phyloP scores from a whole-genome alignment of 2,329 filamentous ascomycete genomes.

The Pseudogymnoascus sp. region DNA sequence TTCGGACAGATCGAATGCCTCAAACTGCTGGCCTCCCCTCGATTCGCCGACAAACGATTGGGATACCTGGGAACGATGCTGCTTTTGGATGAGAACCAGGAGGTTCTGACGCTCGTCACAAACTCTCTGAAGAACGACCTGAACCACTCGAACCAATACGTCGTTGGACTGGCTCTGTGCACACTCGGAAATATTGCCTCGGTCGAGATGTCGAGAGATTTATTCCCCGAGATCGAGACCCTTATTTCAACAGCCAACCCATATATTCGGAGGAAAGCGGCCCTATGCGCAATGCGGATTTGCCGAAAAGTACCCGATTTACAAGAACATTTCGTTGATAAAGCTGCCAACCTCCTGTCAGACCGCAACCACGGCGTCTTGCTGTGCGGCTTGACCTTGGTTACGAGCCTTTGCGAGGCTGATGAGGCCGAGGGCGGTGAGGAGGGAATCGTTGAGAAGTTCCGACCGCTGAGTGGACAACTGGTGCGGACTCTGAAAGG shows the following conservation, averaged over 20 bases:
- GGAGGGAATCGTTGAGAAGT: conserved; percentile 82
- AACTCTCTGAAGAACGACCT: conserved; percentile 98
- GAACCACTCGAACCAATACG: conserved; percentile 95
- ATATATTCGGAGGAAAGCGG: conserved; percentile 96
- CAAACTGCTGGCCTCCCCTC: conserved; percentile 90
- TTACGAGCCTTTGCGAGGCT: conserved; percentile 86
- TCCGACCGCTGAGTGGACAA: conserved; percentile 75
- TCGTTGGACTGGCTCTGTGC: conserved; percentile 91
- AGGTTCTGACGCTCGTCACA: conserved; percentile 92
- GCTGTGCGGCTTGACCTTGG: conserved; percentile 83
- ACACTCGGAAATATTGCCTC: conserved; percentile 97
- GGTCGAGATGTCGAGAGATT: conserved; percentile 93
- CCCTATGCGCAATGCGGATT: conserved; percentile 98
- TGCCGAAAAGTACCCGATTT: conserved; percentile 96
- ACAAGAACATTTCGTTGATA: conserved; percentile 94
- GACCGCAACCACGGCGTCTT: conserved; percentile 95
- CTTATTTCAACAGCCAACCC: conserved; percentile 89
- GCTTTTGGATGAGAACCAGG: conserved; percentile 94
- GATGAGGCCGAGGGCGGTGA: conserved; percentile 91
- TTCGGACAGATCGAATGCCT: conserved; percentile 99
- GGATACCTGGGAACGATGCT: conserved; percentile 96
- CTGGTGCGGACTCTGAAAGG: conserved; percentile 88
- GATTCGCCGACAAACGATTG: conserved; percentile 94
- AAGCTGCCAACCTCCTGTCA: conserved; percentile 77
- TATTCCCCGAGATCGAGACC: conserved; percentile 92